phyloP scores from a whole-genome alignment of 2,329 filamentous ascomycete species.

The Penicillium sp. region DNA sequence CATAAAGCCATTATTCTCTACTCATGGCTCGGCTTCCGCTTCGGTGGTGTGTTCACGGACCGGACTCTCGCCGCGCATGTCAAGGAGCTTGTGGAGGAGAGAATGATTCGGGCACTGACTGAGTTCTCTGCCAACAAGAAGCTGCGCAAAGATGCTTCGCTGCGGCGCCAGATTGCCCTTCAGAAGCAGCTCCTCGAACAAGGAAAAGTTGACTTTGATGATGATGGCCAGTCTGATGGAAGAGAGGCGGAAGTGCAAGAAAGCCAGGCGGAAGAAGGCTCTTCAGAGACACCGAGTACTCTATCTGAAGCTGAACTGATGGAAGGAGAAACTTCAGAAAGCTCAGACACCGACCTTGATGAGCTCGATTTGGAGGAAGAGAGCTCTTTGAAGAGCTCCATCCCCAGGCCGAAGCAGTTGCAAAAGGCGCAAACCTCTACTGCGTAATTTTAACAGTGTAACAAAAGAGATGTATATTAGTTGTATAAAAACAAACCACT shows the following conservation, averaged over 20 bases:
- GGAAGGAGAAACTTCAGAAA: not conserved
- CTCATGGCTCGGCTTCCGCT: slow-evolving; percentile 90
- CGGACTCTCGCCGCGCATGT: slow-evolving; percentile 74
- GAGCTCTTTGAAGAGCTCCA: not conserved
- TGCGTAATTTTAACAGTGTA: slow-evolving; percentile 4
- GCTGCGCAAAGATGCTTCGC: slow-evolving; percentile 39
- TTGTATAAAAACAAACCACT: slow-evolving; percentile 16
- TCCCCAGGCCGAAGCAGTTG: not conserved
- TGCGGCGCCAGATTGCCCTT: slow-evolving; percentile 37
- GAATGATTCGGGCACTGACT: slow-evolving; percentile 64
- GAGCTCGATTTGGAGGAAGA: slow-evolving; percentile 2
- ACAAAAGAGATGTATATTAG: slow-evolving; percentile 22
- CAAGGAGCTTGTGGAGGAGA: slow-evolving; percentile 72
- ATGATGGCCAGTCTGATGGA: slow-evolving; percentile 12
- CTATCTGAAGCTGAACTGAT: not conserved
- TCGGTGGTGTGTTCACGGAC: slow-evolving; percentile 73
- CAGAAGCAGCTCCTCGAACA: slow-evolving; percentile 35
- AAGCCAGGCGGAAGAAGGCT: slow-evolving; percentile 20
- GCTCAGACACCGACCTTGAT: slow-evolving; percentile 1
- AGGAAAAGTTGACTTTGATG: slow-evolving; percentile 25
- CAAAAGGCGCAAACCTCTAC: not conserved
- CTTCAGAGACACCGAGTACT: not conserved
- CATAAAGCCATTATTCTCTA: slow-evolving; percentile 84
- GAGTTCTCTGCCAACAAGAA: slow-evolving; percentile 53
- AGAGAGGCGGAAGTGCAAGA: slow-evolving; percentile 11